phyloP scores from a whole-genome alignment of 2,329 filamentous ascomycete genomes.

The Chlorencoelia australis region DNA sequence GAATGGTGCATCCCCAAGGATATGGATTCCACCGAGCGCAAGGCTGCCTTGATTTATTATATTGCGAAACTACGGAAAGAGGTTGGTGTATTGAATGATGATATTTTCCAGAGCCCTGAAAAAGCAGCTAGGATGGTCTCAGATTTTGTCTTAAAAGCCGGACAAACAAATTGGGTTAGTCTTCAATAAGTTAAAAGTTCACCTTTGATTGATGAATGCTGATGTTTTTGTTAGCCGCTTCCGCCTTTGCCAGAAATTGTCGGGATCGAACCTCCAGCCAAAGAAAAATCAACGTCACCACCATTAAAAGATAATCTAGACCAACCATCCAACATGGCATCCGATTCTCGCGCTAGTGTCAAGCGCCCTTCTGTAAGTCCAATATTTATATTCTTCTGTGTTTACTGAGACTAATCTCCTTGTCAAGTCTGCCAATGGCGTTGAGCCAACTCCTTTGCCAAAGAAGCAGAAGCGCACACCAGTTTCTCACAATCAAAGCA shows the following conservation, averaged over 20 bases:
- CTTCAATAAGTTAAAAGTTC: no score
- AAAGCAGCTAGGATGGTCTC: slow-evolving; percentile 19
- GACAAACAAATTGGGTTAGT: no score
- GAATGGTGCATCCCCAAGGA: slow-evolving; percentile 18
- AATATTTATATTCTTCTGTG: no score
- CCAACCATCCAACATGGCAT: neutral
- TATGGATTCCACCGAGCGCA: slow-evolving; percentile 14
- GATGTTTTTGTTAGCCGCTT: no score
- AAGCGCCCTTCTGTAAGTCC: slow-evolving; percentile 9
- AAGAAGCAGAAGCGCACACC: slow-evolving; percentile 18
- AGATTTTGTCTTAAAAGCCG: no score
- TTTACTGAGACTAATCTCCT: no score
- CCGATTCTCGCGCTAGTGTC: neutral
- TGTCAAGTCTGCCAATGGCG: no score
- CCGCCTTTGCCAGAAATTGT: no score
- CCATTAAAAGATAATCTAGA: slow-evolving; percentile 4
- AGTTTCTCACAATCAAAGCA: slow-evolving; percentile 1
- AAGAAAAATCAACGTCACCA: no score
- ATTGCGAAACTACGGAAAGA: slow-evolving; percentile 15
- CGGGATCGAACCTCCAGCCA: no score
- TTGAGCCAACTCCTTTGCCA: no score
- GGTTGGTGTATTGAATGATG: slow-evolving; percentile 12
- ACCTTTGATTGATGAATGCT: no score
- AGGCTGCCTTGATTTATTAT: slow-evolving; percentile 16
- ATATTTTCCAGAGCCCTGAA: slow-evolving; percentile 14